Evolutionary conservation across 495 filamentous ascomycete genomes (phyloP), one percentile per base, ranked within the genome.

Genomic region (Thermothielavioides terrestris): DNA sequence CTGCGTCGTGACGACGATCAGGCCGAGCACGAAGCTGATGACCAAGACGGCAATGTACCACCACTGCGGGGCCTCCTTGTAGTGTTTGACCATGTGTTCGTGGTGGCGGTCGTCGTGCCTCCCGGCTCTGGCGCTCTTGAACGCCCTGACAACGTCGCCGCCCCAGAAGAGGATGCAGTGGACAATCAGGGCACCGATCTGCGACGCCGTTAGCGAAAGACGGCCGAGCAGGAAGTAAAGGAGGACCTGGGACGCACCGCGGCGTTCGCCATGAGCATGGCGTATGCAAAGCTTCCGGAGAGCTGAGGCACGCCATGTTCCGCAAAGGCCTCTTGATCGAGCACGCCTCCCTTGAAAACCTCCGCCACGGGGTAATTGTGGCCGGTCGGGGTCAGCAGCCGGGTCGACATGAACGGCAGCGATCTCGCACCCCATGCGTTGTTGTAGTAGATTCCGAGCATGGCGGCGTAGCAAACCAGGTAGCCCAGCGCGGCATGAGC

Each of bases 31-130:
- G 40, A 78, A 75, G 37, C 69, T 73, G 22, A 66, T 37, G 21
- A 76, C 52, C 12, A 82, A 61, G 2, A 77, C 58, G 0, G 49
- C 45, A 0, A 57, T 55, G 36, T 76, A 83, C 79, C 79, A 82
- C 73, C 73, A 79, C 56, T 65, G 64, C 5, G 79, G 77, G 2
- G 64, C 59, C 51, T 79, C 77, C 32, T 74, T 69, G 57, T 80
- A 81, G 15, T 52, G 46, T 38, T 56, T 43, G n/a, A 25, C 37
- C 59, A 70, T 63, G 68, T 73, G 48, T 63, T 49, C 50, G 42
- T 64, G 56, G 23, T 57, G 53, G 15, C 47, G 45, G 32, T 61
- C 54, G 26, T 48, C 6, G 66, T 57, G 41, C 6, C 25, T 21
- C 14, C 54, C 54, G 1, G 3, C 5, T 27, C 35, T 56, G 0